These are phyloP conservation scores for Nymphaea thermarum DNA, from an alignment of 164 flowering plant species.

Conservation along the genomic window DNA sequence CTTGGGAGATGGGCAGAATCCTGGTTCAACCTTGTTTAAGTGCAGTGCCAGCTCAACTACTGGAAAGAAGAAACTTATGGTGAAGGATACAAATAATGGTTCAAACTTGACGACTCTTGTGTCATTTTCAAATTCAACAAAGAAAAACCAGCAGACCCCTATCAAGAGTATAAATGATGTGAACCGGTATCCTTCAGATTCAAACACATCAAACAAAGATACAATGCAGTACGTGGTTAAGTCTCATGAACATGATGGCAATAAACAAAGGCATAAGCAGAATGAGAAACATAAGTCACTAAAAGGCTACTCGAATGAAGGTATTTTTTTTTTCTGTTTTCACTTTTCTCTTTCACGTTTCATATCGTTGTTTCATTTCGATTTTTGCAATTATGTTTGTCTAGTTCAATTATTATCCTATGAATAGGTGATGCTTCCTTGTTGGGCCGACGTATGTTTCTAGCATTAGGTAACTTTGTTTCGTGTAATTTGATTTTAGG, in stretches of 20 bases:
- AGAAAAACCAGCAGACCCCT: slow-evolving; percentile 29
- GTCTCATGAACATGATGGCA: slow-evolving; percentile 20
- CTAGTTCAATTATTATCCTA: no score
- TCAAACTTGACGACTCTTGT: slow-evolving; percentile 13
- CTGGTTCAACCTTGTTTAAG: slow-evolving; percentile 5
- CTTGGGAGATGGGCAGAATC: slow-evolving; percentile 19
- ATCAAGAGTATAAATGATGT: slow-evolving; percentile 35
- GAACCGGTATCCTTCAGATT: slow-evolving; percentile 21
- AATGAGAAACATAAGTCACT: slow-evolving; percentile 29
- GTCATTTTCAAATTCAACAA: slow-evolving; percentile 18
- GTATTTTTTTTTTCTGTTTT: slow-evolving; percentile 17
- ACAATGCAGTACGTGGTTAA: slow-evolving; percentile 20
- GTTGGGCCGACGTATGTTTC: no score
- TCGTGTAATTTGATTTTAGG: slow-evolving; percentile 19
- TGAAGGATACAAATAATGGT: slow-evolving; percentile 25
- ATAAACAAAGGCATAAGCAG: slow-evolving; percentile 21
- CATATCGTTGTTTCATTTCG: no score
- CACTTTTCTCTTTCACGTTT: not conserved
- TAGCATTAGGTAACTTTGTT: no score
- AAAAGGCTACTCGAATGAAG: slow-evolving; percentile 32
- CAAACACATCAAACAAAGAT: slow-evolving; percentile 14
- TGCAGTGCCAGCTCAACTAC: slow-evolving; percentile 9
- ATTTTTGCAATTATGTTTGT: no score
- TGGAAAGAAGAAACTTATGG: slow-evolving; percentile 37
- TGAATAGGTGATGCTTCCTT: no score